phyloP scores from a whole-genome alignment of 805 yeast genomes.

The Blastobotrys attinorum region DNA sequence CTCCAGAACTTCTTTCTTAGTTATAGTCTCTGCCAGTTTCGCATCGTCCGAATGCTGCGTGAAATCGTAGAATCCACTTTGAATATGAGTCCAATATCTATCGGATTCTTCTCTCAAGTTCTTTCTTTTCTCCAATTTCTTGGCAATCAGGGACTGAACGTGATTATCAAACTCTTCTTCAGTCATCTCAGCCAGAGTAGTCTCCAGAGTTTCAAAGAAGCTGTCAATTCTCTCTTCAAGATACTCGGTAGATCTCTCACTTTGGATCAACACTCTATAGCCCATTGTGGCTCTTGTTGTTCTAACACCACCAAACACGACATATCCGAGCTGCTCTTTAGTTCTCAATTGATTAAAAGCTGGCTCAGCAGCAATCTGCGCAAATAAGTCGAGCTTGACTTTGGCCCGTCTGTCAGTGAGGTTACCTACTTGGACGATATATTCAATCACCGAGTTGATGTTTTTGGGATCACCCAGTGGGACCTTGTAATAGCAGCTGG shows the following conservation, averaged over 20 bases:
- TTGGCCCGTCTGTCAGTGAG: constrained; percentile 37
- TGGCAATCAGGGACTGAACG: constrained; percentile 57
- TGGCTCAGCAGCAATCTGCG: constrained; percentile 76
- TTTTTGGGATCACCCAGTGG: constrained; percentile 56
- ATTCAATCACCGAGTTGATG: constrained; percentile 77
- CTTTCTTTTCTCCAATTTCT: constrained; percentile 63
- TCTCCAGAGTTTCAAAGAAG: constrained; percentile 45
- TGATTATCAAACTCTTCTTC: constrained; percentile 62
- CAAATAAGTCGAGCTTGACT: constrained; percentile 53
- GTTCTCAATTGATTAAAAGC: constrained; percentile 86
- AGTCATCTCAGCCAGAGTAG: constrained; percentile 41
- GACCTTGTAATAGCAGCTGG: constrained; percentile 16
- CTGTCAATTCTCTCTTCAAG: constrained; percentile 69
- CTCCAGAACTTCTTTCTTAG: constrained; percentile 48
- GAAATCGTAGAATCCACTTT: constrained; percentile 75
- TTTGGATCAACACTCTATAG: constrained; percentile 69
- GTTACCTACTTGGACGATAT: constrained; percentile 60
- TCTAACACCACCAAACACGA: constrained; percentile 73
- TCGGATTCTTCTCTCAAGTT: constrained; percentile 70
- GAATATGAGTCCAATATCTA: constrained; percentile 58
- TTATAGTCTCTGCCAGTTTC: constrained; percentile 42
- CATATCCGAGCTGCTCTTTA: constrained; percentile 90
- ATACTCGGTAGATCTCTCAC: constrained; percentile 68
- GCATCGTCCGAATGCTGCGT: constrained; percentile 50
- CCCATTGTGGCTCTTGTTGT: constrained; percentile 67